Percentiles rank a stretch among this genome's conserved stretches.
Conservation (phyloP, 2,329 filamentous ascomycete genomes). For the Pseudogymnoascus sp. region DNA sequence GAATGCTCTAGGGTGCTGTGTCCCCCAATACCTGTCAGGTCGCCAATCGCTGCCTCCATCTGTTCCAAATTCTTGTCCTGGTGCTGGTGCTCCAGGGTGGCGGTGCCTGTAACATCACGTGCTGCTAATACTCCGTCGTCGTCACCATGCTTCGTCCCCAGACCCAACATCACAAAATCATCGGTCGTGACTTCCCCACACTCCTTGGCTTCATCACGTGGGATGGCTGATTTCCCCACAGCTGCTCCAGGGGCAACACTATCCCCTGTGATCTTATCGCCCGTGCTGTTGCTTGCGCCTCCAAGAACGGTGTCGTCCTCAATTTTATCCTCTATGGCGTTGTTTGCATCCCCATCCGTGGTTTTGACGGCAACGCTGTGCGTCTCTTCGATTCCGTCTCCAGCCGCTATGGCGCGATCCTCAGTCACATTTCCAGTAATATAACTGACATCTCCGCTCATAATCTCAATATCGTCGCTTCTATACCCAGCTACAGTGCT, state of each 20-base stretch:
- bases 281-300: neutral
- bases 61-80: constrained; percentile 2
- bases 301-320: neutral
- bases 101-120: neutral
- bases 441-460: neutral
- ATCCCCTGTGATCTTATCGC: neutral
- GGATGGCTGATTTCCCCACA: neutral
- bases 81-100: neutral
- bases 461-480: neutral
- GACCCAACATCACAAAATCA: neutral
- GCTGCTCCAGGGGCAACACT: neutral
- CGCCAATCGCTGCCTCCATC: neutral
- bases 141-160: neutral
- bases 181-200: neutral
- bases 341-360: neutral
- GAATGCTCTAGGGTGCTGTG: constrained; percentile 8
- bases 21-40: neutral
- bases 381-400: neutral
- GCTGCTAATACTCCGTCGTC: neutral
- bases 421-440: neutral
- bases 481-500: neutral
- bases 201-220: neutral
- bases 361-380: neutral
- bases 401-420: neutral
- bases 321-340: neutral